Base-by-base conservation (phyloP, 768 basidiomycete species). In the Tylopilus plumbeoviolaceoides region DNA sequence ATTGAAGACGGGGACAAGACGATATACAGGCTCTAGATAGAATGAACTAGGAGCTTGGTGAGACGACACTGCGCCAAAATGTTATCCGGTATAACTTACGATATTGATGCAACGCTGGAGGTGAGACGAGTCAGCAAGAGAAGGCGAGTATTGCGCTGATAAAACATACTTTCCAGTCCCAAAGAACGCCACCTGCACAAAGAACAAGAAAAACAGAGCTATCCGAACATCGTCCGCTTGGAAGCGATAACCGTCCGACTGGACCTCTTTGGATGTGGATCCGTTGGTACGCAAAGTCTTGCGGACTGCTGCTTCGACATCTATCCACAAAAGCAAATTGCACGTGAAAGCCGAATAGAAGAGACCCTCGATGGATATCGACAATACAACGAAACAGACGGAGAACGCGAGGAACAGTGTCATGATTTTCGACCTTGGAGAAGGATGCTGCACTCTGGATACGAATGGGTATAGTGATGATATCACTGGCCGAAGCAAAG, bases 11-110 rank as follows among this genome's bases (percentile, higher is more conserved):
- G 91, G 89, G 56, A 93, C 85, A 15, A 94, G 75, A 17, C 91
- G 85, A 61, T 91, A 93, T 7, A 93, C 91, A 3, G 91, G 91
- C 38, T 85, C 90, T 18, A 93, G 76, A 67, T 94, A 93, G 70
- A 93, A 93, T 3, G 88, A 89, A 17, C 82, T 85, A 43, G 27
- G 30, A 6, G 15, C 21, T 7, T 20, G 14, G 28, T 47, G 11
- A 61, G 48, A 40, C 50, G 5, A 42, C 48, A 17, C 40, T 39
- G 20, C 38, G 23, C 18, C 28, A 43, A 21, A 18, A 6, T 48
- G 18, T 10, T 27, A 17, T 15, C 4, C 49, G 20, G 49, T 1
- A 27, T 17, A 33, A 75, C 85, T 60, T 58, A 88, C 83, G 89
- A 87, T 63, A 91, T 91, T 10, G 87, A 88, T n/a, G 87, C 86